Base-by-base conservation (phyloP, 176 grass and related monocot genomes). In the Oryza nivara region DNA sequence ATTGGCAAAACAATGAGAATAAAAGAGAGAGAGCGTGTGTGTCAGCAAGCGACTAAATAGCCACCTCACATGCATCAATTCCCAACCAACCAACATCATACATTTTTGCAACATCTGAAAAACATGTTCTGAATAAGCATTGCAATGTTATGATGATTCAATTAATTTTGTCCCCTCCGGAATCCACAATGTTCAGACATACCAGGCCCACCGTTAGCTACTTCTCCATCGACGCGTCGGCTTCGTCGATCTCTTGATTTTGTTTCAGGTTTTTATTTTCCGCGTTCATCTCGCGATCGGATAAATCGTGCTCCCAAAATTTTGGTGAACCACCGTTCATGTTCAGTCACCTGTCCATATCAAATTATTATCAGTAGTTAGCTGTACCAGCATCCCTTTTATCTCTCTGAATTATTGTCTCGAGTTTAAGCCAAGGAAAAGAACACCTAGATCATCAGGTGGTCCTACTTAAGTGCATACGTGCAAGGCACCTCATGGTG, bases 371-470 rank as follows among this genome's bases (percentile, higher is more conserved):
- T 41, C 77, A 48, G 16, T 7, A 34, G n/a, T 0, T 63, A 63
- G 58, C 58, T 63, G 66, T 47, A 16, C 23, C 10, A 58, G 15
- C 30, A 32, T 32, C 30, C 30, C 30, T 32, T 32, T 32, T 32
- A 2, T 32, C 30, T 34, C 26, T 16, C 19, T 14, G 6, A 12
- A 12, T 45, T 47, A 32, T 66, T 32, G 41, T 20, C 41, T 67
- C 63, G 41, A 49, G 63, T 68, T 80, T 67, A 80, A 80, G 43
- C 25, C 4, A 67, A 80, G 25, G 4, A 12, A 75, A 20, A 74
- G 15, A 71, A 23, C 10, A 17, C 20, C 3, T 8, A 58, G 5
- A 54, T 60, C 20, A 60, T 60, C 56, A 9, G 19, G n/a, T 28
- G 14, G 13, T 8, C 47, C 76, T 47, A 46, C 46, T 19, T 15